Conservation (phyloP, 257 asterid species). For the Fraxinus pennsylvanica region DNA sequence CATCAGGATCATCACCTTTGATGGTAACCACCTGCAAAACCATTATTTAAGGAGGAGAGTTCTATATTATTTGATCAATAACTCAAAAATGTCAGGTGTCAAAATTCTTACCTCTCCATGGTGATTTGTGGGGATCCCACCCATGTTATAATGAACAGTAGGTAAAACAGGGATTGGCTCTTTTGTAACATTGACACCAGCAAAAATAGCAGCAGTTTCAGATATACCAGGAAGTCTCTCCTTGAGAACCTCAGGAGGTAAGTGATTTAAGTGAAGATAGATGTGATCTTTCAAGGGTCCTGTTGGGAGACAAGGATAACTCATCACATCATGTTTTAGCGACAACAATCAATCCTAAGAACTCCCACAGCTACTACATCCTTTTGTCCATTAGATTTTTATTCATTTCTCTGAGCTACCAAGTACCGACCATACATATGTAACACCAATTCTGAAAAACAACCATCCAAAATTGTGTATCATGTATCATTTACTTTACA, state of each 20-base stretch:
- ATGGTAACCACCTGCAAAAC: slow-evolving; percentile 68
- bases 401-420: background rate
- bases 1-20: slow-evolving; percentile 72
- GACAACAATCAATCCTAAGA: background rate
- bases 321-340: slow-evolving; percentile 3
- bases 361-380: background rate
- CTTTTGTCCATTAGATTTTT: background rate
- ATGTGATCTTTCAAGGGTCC: slow-evolving; percentile 95
- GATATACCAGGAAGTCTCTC: slow-evolving; percentile 99
- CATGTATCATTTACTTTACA: background rate
- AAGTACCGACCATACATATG: background rate
- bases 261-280: slow-evolving; percentile 93
- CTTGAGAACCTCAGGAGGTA: slow-evolving; percentile 95
- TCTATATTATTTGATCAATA: background rate
- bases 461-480: background rate
- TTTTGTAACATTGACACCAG: slow-evolving; percentile 97
- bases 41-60: slow-evolving; percentile 18
- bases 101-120: slow-evolving; percentile 76
- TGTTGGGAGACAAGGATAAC: slow-evolving; percentile 30
- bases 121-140: slow-evolving; percentile 95
- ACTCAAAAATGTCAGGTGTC: slow-evolving; percentile 14
- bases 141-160: slow-evolving; percentile 98
- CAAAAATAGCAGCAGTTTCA: slow-evolving; percentile 96
- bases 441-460: background rate
- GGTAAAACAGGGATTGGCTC: slow-evolving; percentile 99